Evolutionary conservation across 2,329 filamentous ascomycete species (phyloP).

Genomic region (Rhynchosporium secalis): DNA sequence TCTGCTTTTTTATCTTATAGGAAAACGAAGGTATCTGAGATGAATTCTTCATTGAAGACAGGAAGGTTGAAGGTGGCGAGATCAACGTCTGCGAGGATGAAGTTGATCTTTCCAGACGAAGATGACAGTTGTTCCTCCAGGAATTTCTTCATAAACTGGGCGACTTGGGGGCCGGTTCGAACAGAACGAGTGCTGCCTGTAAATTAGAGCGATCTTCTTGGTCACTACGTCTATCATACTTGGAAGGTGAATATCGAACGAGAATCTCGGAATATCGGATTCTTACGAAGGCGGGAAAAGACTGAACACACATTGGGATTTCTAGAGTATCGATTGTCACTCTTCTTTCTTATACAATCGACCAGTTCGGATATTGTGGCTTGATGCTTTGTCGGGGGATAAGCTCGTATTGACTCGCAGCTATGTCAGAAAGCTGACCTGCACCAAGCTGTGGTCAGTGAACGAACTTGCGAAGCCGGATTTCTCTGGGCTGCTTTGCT

Average conservation of each 20-base stretch:
- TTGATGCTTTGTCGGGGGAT: neutral
- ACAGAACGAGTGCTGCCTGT: conserved; percentile 25
- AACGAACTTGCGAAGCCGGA: conserved; percentile 9
- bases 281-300: neutral
- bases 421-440: neutral
- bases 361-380: neutral
- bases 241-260: neutral
- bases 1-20: too few relatives aligned
- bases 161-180: conserved; percentile 21
- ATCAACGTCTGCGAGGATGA: conserved; percentile 40
- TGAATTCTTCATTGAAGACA: conserved; percentile 46
- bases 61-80: conserved; percentile 46
- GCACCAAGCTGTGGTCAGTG: neutral
- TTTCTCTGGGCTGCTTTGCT: neutral
- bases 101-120: conserved; percentile 17
- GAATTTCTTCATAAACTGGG: conserved; percentile 16
- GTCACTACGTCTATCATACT: conserved; percentile 4
- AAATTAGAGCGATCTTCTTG: conserved; percentile 25
- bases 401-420: neutral
- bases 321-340: neutral
- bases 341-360: neutral
- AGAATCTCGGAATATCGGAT: neutral
- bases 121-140: conserved; percentile 12
- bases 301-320: neutral
- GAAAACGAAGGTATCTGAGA: conserved; percentile 38